phyloP scores from a whole-genome alignment of 371 early-diverging fungal species.

The Saksenaea vasiformis region DNA sequence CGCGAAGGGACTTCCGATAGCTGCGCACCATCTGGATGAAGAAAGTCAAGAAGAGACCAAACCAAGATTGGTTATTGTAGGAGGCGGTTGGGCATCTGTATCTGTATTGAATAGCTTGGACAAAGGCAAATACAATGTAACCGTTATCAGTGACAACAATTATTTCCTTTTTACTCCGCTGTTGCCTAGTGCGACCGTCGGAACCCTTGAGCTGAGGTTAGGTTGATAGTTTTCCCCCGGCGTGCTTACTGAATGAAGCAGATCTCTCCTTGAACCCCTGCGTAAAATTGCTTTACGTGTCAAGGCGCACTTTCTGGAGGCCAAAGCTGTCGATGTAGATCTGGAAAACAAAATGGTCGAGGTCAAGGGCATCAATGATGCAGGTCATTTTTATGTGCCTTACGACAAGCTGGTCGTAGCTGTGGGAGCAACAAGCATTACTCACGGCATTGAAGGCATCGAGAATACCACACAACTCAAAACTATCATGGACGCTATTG shows the following conservation, averaged over 20 bases:
- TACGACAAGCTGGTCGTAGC: slow-evolving; percentile 85
- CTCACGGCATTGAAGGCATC: slow-evolving; percentile 80
- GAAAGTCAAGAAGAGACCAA: slow-evolving; percentile 33
- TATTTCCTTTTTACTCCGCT: slow-evolving; percentile 90
- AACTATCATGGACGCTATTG: slow-evolving; percentile 72
- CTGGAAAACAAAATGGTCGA: slow-evolving; percentile 63
- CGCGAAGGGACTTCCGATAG: slow-evolving; percentile 32
- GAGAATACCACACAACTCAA: slow-evolving; percentile 72
- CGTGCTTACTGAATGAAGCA: slow-evolving; percentile 11
- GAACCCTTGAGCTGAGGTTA: slow-evolving; percentile 79
- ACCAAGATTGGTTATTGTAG: slow-evolving; percentile 73
- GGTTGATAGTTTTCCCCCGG: neutral
- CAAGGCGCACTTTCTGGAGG: slow-evolving; percentile 59
- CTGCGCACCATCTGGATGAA: slow-evolving; percentile 33
- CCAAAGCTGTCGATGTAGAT: slow-evolving; percentile 68
- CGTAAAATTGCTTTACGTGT: slow-evolving; percentile 61
- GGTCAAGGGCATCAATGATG: slow-evolving; percentile 33
- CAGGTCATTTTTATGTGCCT: slow-evolving; percentile 56
- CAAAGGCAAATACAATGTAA: slow-evolving; percentile 73
- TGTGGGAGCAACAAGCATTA: slow-evolving; percentile 79
- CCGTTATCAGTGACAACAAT: slow-evolving; percentile 68
- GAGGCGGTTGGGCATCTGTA: slow-evolving; percentile 78
- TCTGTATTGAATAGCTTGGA: slow-evolving; percentile 65
- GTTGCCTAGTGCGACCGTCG: slow-evolving; percentile 77
- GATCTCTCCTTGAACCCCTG: slow-evolving; percentile 74